Base-by-base conservation (phyloP, 345 rosid species). In the Hibiscus trionum region DNA sequence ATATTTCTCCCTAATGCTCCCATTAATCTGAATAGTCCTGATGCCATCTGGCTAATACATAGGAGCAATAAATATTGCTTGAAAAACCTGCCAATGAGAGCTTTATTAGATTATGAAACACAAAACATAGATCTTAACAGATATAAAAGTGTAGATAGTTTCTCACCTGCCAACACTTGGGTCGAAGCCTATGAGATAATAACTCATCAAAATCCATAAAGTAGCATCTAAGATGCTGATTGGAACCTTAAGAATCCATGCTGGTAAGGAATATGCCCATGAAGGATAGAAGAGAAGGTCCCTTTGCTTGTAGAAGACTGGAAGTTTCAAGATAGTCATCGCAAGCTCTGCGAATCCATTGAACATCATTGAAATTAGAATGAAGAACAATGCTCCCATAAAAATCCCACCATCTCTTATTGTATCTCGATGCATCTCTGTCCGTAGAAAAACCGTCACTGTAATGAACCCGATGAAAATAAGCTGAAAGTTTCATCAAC, bases 231-330 rank as follows among this genome's bases (percentile, higher is more conserved):
- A 42, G 19, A 87, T 63, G 11, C 93, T 68, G 72, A 88, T 70
- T 7, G 98, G 98, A 69, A 90, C 86, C 80, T 90, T 93, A n/a
- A 91, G 85, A 65, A 93, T 80, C 88, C 93, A 89, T 55, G 90
- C 73, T 16, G 97, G 97, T 47, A 91, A 76, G 62, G 94, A 87
- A 77, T 91, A 93, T 39, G 97, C 90, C 98, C 98, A 93, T 16
- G 96, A 27, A 65, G 98, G 97, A 77, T 80, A 93, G 80, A 91
- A 93, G 50, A 86, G 86, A 66, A 87, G 78, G 79, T 93, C 93
- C 73, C 94, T 85, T 75, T 93, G 97, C 86, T 93, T 93, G 89
- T 86, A 93, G 80, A 93, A 93, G 79, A 93, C 90, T 2, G 94
- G 94, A 70, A 91, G 89, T 47, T 91, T 89, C 81, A 85, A 65